Evolutionary conservation across 108 stramenopile species (phyloP), one percentile per base, ranked within the genome.

Genomic region (Pelagomonas calceolata): DNA sequence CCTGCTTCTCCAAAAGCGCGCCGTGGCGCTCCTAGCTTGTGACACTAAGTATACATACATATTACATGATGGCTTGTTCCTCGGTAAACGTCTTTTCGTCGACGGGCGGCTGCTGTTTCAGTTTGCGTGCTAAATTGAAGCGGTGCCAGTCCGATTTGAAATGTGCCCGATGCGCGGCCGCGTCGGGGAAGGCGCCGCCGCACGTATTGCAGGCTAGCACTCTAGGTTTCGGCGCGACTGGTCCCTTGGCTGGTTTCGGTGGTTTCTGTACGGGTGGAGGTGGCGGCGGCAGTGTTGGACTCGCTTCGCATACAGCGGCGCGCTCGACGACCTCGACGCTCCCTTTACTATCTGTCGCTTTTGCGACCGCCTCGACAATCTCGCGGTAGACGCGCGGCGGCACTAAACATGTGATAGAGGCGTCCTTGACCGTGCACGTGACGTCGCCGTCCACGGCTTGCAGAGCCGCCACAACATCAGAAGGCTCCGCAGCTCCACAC

Each of bases 81-180:
- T 60, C 51, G 51, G 7, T 9, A 70, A 92, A 92, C 76, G 92
- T 92, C 66, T 84, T 68, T 70, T 92, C 89, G 33, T 78, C 81
- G 4, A 95, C 83, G 18, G 89, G 82, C 1, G 85, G 65, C 31
- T 73, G 66, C 16, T 87, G 84, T 32, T 84, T 82, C 89, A 94
- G 72, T 70, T 94, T 95, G n/a, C 94, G 75, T 72, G 95, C 95
- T 64, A 94, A 85, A 79, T 98, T 98, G 84, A 91, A 93, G 18
- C 91, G 82, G 77, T 96, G 95, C 94, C 93, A 93, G 76, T 95
- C 94, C 64, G 85, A 84, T 36, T 88, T 85, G 85, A 94, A 98
- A 72, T 98, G 97, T 16, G 88, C 80, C 51, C 95, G 78, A 68
- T 94, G 92, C 60, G 75, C 87, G 30, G 82, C 78, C 29, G 77